Conservation (phyloP, 345 rosid genomes). For the Orychophragmus violaceus region DNA sequence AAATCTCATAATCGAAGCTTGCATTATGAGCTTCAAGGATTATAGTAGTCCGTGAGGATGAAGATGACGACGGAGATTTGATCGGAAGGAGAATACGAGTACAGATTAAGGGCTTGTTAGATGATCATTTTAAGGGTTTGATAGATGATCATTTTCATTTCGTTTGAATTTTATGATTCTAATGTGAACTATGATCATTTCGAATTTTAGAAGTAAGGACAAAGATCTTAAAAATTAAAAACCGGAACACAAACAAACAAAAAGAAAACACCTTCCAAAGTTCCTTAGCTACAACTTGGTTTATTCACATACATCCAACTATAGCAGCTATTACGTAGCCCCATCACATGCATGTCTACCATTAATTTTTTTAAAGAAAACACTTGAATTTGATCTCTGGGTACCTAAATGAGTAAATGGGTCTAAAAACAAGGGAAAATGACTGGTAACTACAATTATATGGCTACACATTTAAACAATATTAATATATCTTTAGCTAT, state of each 20-base stretch:
- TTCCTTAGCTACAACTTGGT: conserved; percentile 19
- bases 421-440: no score
- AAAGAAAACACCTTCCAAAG: not conserved
- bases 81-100: not conserved
- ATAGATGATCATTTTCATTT: not conserved
- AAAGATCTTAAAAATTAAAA: not conserved
- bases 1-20: not conserved
- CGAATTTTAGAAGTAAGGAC: not conserved
- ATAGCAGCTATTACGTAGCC: conserved; percentile 14
- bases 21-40: not conserved
- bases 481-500: no score
- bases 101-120: not conserved
- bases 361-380: not conserved
- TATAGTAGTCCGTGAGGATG: not conserved
- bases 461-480: no score
- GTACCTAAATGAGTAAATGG: not conserved
- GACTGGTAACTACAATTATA: no score
- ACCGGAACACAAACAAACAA: conserved; percentile 16
- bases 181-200: not conserved
- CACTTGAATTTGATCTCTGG: not conserved
- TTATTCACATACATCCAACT: conserved; percentile 13
- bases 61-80: not conserved
- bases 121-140: not conserved
- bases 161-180: not conserved
- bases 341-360: not conserved